These are phyloP conservation scores for Nemophila menziesii DNA, from an alignment of 257 asterid species.

Conservation along the genomic window DNA sequence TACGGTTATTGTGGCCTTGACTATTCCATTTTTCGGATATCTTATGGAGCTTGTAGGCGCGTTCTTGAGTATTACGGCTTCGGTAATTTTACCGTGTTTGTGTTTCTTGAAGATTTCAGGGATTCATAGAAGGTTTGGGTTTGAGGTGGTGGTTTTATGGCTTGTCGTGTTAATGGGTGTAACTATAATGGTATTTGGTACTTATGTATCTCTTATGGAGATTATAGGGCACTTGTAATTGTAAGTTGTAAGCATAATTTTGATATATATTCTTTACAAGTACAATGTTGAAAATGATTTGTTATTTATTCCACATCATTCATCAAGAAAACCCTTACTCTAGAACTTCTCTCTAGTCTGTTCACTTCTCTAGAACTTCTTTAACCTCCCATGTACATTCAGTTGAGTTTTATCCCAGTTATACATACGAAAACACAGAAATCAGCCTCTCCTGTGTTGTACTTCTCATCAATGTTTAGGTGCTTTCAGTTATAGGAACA, in stretches of 20 bases:
- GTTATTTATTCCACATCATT: no score
- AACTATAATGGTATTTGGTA: slow-evolving; percentile 41
- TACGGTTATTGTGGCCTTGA: slow-evolving; percentile 51
- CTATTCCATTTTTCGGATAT: slow-evolving; percentile 56
- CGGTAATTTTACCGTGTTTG: slow-evolving; percentile 60
- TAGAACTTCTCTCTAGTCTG: no score
- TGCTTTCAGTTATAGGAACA: no score
- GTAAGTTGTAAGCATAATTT: not conserved
- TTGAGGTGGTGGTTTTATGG: slow-evolving; percentile 22
- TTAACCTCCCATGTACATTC: no score
- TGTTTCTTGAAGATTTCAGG: slow-evolving; percentile 74
- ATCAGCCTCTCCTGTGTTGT: no score
- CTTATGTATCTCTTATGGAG: slow-evolving; percentile 37
- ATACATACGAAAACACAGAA: no score
- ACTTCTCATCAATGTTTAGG: no score
- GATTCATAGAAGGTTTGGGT: slow-evolving; percentile 20
- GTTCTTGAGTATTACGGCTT: slow-evolving; percentile 47
- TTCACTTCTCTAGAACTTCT: no score
- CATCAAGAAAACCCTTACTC: no score
- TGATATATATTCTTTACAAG: not conserved
- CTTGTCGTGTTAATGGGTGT: slow-evolving; percentile 38
- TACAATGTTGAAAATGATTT: no score
- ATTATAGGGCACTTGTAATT: slow-evolving; percentile 23
- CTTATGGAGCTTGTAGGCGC: slow-evolving; percentile 75
- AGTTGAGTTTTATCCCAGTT: no score